Evolutionary conservation across 129 eudicot species (phyloP).

Genomic region (Helianthus tuberosus): DNA sequence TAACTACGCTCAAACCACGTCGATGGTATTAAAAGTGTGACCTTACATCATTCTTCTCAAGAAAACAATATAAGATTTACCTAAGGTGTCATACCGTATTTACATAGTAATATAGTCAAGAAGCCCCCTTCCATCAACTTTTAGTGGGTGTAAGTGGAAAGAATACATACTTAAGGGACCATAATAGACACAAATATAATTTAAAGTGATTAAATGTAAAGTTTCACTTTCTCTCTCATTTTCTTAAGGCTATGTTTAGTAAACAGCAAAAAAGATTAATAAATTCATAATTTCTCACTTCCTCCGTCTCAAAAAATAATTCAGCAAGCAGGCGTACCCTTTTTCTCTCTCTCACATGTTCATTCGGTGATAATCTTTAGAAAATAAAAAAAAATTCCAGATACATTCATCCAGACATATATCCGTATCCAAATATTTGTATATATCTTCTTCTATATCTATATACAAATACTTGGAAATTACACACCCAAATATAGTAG

Average conservation of each 20-base stretch:
- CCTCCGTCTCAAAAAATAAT: conserved; percentile 59
- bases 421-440: conserved; percentile 38
- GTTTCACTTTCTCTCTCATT: conserved; percentile 13
- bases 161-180: conserved; percentile 1
- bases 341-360: conserved; percentile 38
- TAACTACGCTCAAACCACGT: not conserved
- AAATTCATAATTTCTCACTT: conserved; percentile 43
- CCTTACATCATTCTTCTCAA: not conserved
- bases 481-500: conserved; percentile 31
- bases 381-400: conserved; percentile 5
- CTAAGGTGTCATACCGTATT: not conserved
- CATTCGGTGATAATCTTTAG: conserved; percentile 29
- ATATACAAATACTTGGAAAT: conserved; percentile 18
- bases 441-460: conserved; percentile 5
- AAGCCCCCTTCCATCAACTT: not conserved
- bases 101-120: not conserved
- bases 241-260: conserved; percentile 22
- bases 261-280: conserved; percentile 16
- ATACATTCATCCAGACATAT: conserved; percentile 48
- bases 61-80: not conserved
- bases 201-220: not conserved
- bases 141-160: not conserved
- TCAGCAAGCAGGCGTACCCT: conserved; percentile 17
- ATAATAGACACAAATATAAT: not conserved
- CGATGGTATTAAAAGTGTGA: not conserved